These are phyloP conservation scores for Pseudonitzschia multiseries DNA, from an alignment of 108 stramenopile genomes.

Conservation along the genomic window DNA sequence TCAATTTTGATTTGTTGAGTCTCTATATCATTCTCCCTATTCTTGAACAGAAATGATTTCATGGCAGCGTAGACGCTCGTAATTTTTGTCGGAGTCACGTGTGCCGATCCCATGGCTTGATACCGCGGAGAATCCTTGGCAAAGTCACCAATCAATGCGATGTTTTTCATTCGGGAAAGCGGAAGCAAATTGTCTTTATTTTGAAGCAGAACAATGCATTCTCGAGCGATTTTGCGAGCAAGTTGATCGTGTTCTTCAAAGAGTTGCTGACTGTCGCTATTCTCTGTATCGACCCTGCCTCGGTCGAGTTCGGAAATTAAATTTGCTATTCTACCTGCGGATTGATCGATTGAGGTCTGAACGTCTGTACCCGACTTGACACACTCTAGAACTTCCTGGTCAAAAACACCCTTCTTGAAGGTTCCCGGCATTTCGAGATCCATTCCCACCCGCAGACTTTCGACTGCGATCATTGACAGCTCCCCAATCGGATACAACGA, in stretches of 20 bases:
- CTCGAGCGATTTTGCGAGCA: conserved; percentile 37
- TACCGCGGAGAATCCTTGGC: conserved; percentile 42
- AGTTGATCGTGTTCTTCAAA: conserved; percentile 38
- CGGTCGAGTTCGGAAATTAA: conserved; percentile 17
- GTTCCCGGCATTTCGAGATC: conserved; percentile 81
- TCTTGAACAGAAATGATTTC: neutral
- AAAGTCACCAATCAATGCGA: conserved; percentile 58
- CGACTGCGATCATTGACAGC: conserved; percentile 53
- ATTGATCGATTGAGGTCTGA: conserved; percentile 15
- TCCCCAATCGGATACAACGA: conserved; percentile 75
- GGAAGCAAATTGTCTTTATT: conserved; percentile 51
- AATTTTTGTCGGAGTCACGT: conserved; percentile 38
- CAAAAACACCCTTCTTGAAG: conserved; percentile 23
- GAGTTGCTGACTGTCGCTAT: neutral
- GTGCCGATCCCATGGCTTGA: conserved; percentile 56
- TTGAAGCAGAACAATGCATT: conserved; percentile 50
- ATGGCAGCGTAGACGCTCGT: conserved; percentile 35
- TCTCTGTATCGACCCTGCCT: neutral
- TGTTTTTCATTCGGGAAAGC: neutral
- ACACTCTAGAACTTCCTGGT: conserved; percentile 18
- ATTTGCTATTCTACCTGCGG: conserved; percentile 24
- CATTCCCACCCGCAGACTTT: conserved; percentile 49
- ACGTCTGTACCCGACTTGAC: neutral
- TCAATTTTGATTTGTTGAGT: neutral
- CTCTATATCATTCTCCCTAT: neutral